phyloP scores from a whole-genome alignment of 1,139 yeast species.

The Wickerhamomyces sp. region DNA sequence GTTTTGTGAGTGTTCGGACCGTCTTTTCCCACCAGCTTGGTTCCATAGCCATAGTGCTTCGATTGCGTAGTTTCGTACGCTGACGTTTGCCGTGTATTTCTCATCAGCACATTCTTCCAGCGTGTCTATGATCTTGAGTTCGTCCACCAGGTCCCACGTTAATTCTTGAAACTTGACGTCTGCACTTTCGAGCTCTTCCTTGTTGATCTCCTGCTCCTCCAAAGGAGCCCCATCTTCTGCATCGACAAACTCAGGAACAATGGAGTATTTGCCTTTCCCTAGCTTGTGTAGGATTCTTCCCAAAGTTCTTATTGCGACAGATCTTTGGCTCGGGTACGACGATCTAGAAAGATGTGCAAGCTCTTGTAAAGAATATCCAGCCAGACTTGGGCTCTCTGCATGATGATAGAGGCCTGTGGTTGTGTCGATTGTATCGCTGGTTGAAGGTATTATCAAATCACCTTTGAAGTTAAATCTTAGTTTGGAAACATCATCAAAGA shows the following conservation, averaged over 20 bases:
- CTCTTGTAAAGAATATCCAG: slow-evolving; percentile 88
- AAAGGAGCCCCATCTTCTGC: slow-evolving; percentile 27
- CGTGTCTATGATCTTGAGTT: slow-evolving; percentile 64
- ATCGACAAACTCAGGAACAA: slow-evolving; percentile 40
- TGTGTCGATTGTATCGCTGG: slow-evolving; percentile 42
- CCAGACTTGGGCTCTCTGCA: slow-evolving; percentile 79
- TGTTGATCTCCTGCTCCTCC: slow-evolving; percentile 31
- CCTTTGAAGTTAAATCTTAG: slow-evolving; percentile 90
- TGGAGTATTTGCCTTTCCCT: slow-evolving; percentile 52
- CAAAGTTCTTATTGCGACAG: slow-evolving; percentile 78
- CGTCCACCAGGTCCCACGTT: slow-evolving; percentile 72
- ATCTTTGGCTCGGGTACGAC: slow-evolving; percentile 77
- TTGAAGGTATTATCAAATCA: slow-evolving; percentile 54
- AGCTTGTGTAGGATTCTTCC: slow-evolving; percentile 85
- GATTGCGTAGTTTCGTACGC: slow-evolving; percentile 79
- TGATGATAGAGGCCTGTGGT: slow-evolving; percentile 86
- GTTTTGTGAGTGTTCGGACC: not conserved
- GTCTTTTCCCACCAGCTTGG: slow-evolving; percentile 59
- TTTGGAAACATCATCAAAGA: slow-evolving; percentile 61
- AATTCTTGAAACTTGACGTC: slow-evolving; percentile 51
- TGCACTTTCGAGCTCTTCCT: slow-evolving; percentile 37
- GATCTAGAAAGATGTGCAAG: slow-evolving; percentile 78
- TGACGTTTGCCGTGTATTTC: slow-evolving; percentile 55
- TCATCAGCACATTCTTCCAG: slow-evolving; percentile 76
- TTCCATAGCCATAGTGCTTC: slow-evolving; percentile 96